Evolutionary conservation across 495 filamentous ascomycete genomes (phyloP).

Genomic region (Talaromyces stipitatus): DNA sequence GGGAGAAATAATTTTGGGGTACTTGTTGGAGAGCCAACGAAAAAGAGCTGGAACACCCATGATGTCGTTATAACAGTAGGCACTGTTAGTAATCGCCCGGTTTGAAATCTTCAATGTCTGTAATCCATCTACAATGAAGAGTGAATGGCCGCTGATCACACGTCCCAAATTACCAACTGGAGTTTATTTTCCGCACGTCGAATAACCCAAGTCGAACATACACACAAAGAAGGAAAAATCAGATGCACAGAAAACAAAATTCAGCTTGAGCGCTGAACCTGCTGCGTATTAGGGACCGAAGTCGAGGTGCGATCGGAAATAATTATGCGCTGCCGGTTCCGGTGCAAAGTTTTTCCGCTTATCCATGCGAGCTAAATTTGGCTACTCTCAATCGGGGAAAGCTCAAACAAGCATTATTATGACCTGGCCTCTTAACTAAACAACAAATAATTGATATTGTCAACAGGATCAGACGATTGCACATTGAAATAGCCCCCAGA

Average conservation of each 20-base stretch:
- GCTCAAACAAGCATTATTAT: constrained; percentile 1
- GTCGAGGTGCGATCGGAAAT: neutral
- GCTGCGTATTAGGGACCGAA: neutral
- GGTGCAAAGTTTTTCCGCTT: constrained; percentile 1
- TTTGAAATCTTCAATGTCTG: neutral
- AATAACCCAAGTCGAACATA: neutral
- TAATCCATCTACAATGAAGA: neutral
- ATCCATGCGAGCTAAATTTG: neutral
- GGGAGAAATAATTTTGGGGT: constrained; percentile 88
- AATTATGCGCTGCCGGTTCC: neutral
- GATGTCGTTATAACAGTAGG: constrained; percentile 19
- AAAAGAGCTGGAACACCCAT: constrained; percentile 97
- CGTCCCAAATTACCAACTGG: neutral
- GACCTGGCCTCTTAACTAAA: constrained; percentile 2
- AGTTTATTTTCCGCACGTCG: neutral
- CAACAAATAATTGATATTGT: neutral
- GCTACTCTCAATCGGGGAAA: neutral
- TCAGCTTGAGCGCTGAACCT: constrained; percentile 1
- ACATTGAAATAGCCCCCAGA: neutral
- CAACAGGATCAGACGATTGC: neutral
- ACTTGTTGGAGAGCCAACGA: constrained; percentile 90
- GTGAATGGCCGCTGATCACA: neutral
- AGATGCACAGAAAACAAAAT: neutral
- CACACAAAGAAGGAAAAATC: neutral
- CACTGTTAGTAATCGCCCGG: neutral